Percentiles rank a stretch among this genome's conserved stretches.
phyloP scores from a whole-genome alignment of 768 basidiomycete species.

The button mushroom (Agaricus bisporus) region DNA sequence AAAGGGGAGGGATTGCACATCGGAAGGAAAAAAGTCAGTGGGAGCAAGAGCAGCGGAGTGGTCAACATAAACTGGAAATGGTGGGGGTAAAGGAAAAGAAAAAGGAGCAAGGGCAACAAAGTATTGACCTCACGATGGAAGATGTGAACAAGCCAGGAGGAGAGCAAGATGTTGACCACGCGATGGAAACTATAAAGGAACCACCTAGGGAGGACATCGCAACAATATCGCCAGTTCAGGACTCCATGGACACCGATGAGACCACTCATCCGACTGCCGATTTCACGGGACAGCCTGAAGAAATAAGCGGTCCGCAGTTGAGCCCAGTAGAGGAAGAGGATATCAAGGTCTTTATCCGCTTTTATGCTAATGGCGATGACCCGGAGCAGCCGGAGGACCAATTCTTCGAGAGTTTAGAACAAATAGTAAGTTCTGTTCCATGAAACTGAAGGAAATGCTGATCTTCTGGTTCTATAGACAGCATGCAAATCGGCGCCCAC shows the following conservation, averaged over 20 bases:
- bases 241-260: background rate
- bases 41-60: conserved; percentile 11
- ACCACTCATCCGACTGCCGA: background rate
- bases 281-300: background rate
- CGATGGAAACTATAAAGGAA: background rate
- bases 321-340: conserved; percentile 28
- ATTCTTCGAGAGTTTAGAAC: conserved; percentile 46
- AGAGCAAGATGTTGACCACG: background rate
- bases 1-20: conserved; percentile 43
- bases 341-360: conserved; percentile 44
- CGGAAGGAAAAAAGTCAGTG: conserved; percentile 32
- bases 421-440: conserved; percentile 31
- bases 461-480: conserved; percentile 21
- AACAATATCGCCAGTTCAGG: conserved; percentile 2
- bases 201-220: conserved; percentile 6
- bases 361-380: conserved; percentile 46
- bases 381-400: conserved; percentile 34
- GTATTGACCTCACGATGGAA: background rate
- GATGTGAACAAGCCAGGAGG: background rate
- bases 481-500: conserved; percentile 32
- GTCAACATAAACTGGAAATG: background rate
- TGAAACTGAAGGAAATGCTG: background rate
- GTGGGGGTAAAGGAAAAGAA: background rate
- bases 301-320: background rate
- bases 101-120: conserved; percentile 12